These are phyloP conservation scores for Nitzschia putrida DNA, from an alignment of 108 stramenopile genomes.

Conservation along the genomic window DNA sequence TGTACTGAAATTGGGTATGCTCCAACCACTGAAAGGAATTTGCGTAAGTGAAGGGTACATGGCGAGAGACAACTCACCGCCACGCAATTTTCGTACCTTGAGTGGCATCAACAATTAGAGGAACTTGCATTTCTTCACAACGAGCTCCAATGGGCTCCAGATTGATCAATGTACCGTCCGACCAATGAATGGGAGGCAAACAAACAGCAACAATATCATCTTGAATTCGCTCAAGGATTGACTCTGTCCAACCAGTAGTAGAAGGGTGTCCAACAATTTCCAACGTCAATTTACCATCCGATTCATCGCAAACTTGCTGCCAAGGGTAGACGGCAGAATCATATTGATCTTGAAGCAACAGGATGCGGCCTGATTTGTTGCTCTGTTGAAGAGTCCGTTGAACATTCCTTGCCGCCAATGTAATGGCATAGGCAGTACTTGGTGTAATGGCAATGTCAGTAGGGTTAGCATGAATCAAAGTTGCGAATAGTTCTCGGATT, in stretches of 20 bases:
- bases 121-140: constrained; percentile 30
- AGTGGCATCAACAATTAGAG: constrained; percentile 55
- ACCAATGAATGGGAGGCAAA: constrained; percentile 62
- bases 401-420: constrained; percentile 54
- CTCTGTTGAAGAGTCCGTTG: neutral
- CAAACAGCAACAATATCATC: constrained; percentile 36
- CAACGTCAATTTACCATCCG: constrained; percentile 14
- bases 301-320: constrained; percentile 42
- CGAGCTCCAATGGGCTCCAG: constrained; percentile 31
- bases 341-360: constrained; percentile 57
- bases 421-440: constrained; percentile 61
- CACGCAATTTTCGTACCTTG: constrained; percentile 27
- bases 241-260: constrained; percentile 42
- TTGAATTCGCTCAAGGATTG: constrained; percentile 31
- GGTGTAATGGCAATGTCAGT: constrained; percentile 54
- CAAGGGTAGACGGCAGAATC: constrained; percentile 61
- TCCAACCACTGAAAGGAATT: constrained; percentile 23
- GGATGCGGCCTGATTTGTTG: constrained; percentile 25
- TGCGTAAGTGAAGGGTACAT: neutral
- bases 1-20: constrained; percentile 33
- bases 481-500: constrained; percentile 44
- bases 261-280: constrained; percentile 42
- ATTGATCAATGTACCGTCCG: constrained; percentile 49
- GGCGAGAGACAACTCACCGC: neutral
- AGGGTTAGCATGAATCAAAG: constrained; percentile 30